Conservation (phyloP, 129 eudicot species). For the sunflower (Helianthus annuus) region HanXRQr2.0-SUNRISE NC_035441.2:166350711-166351210, state of each 20-base stretch:
- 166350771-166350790: conserved; percentile 72
- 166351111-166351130: too few species aligned
- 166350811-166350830: conserved; percentile 83
- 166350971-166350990: not conserved
- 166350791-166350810: conserved; percentile 97
- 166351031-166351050: not conserved
- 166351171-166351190: conserved; percentile 3
- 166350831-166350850: conserved; percentile 89
- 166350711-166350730: not conserved
- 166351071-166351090: not conserved
- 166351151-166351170: not conserved
- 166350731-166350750: not conserved
- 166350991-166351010: conserved; percentile 15
- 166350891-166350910: conserved; percentile 64
- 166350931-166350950: not conserved
- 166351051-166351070: not conserved
- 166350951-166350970: conserved; percentile 16
- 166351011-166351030: not conserved
- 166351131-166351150: too few species aligned
- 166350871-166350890: conserved; percentile 89
- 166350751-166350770: conserved; percentile 14
- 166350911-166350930: conserved; percentile 46
- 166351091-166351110: not conserved
- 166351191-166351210: conserved; percentile 2
- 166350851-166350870: conserved; percentile 79